These are phyloP conservation scores for Euphorbia lathyris DNA, from an alignment of 345 rosid species.

Conservation along the genomic window DNA sequence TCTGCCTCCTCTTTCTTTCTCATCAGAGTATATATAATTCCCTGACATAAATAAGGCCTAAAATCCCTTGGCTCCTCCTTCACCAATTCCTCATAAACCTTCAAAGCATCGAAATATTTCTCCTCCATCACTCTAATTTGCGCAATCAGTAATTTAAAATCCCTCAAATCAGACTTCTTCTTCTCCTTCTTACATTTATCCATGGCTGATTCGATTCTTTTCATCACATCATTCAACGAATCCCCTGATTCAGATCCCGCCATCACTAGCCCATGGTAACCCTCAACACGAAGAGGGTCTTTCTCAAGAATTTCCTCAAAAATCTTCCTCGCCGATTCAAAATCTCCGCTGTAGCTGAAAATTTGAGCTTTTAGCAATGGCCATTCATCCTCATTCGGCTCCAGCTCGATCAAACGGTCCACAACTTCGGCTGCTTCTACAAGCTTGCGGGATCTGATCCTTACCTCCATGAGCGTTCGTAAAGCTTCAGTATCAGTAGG, in stretches of 20 bases:
- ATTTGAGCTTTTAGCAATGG: conserved; percentile 65
- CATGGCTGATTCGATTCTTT: conserved; percentile 65
- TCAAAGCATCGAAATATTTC: conserved; percentile 66
- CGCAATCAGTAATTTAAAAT: conserved; percentile 74
- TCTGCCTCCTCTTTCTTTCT: conserved; percentile 82
- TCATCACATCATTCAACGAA: conserved; percentile 42
- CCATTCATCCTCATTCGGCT: conserved; percentile 81
- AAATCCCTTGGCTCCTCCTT: conserved; percentile 93
- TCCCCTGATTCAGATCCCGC: conserved; percentile 54
- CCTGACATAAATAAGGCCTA: conserved; percentile 87
- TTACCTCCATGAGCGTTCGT: conserved; percentile 63
- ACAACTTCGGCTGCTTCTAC: conserved; percentile 53
- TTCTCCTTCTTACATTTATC: conserved; percentile 69
- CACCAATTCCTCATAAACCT: conserved; percentile 69
- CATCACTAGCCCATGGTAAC: conserved; percentile 81
- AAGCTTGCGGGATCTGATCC: conserved; percentile 58
- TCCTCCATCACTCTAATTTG: conserved; percentile 74
- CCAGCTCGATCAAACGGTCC: conserved; percentile 60
- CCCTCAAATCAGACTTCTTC: conserved; percentile 56
- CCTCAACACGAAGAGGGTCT: conserved; percentile 79
- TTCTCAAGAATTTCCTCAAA: conserved; percentile 65
- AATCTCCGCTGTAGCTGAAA: conserved; percentile 55
- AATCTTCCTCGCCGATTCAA: conserved; percentile 44
- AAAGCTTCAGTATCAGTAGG: conserved; percentile 52
- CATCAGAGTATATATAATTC: conserved; percentile 70